These are phyloP conservation scores for Areca catechu DNA, from an alignment of 176 grass and related monocot species.

Conservation along the genomic window DNA sequence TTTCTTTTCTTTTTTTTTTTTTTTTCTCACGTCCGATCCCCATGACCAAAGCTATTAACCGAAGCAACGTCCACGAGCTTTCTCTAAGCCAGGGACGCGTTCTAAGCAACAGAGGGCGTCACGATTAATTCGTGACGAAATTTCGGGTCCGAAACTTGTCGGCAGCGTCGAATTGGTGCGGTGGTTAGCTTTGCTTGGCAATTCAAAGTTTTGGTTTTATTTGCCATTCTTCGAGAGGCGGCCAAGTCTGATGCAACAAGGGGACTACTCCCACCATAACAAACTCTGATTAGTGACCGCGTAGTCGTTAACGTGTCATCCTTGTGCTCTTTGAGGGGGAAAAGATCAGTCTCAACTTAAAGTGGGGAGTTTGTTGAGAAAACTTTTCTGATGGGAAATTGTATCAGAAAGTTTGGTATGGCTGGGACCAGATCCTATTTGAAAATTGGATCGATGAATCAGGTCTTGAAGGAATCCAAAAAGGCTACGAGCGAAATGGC, in stretches of 20 bases:
- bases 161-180: slow-evolving; percentile 1
- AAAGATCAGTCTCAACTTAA: slow-evolving; percentile 39
- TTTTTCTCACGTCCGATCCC: no score
- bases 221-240: slow-evolving; percentile 5
- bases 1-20: no score
- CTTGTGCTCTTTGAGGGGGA: background rate
- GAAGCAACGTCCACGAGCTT: no score
- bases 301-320: background rate
- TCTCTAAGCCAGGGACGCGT: no score
- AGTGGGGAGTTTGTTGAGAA: slow-evolving; percentile 45
- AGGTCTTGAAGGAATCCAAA: slow-evolving; percentile 22
- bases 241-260: slow-evolving; percentile 11
- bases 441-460: background rate
- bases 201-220: slow-evolving; percentile 45
- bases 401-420: slow-evolving; percentile 43
- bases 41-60: no score
- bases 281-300: slow-evolving; percentile 10
- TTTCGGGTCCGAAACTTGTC: background rate
- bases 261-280: slow-evolving; percentile 11
- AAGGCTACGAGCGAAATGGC: slow-evolving; percentile 40
- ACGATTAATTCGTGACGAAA: no score
- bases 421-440: background rate
- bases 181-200: slow-evolving; percentile 29
- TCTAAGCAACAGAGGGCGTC: no score
- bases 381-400: slow-evolving; percentile 36